Conservation (phyloP, 2,329 filamentous ascomycete genomes). For the Bipolaris gigantea region DNA sequence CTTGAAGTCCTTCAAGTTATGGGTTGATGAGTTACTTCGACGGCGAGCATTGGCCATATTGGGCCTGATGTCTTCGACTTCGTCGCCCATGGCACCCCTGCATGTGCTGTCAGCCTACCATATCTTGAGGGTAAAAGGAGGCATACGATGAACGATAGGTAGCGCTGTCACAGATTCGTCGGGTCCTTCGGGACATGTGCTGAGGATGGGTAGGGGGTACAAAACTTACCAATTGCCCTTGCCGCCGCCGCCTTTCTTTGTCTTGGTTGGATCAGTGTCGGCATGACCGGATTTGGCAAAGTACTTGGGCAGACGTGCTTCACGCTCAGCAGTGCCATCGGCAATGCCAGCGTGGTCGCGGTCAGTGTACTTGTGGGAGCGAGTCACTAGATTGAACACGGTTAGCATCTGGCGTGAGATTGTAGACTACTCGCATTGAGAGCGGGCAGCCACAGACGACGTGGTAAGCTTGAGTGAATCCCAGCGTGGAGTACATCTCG, state of each 20-base stretch:
- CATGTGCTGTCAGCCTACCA: constrained; percentile 18
- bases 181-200: neutral
- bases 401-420: neutral
- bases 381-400: constrained; percentile 71
- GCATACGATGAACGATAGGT: neutral
- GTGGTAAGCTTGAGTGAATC: constrained; percentile 8
- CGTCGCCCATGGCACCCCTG: constrained; percentile 83
- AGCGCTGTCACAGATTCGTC: neutral
- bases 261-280: constrained; percentile 84
- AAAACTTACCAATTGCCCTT: constrained; percentile 85
- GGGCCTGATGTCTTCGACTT: constrained; percentile 81
- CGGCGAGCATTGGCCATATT: constrained; percentile 84
- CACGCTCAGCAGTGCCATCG: constrained; percentile 69
- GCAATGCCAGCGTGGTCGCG: constrained; percentile 82
- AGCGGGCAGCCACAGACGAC: neutral
- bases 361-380: constrained; percentile 93
- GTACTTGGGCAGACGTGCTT: constrained; percentile 83
- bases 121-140: neutral
- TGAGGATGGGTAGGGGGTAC: neutral
- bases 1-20: constrained; percentile 77
- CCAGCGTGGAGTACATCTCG: neutral
- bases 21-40: constrained; percentile 85
- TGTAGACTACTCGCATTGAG: neutral
- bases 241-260: constrained; percentile 94
- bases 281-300: constrained; percentile 85